These are phyloP conservation scores for Sugiyamaella pinicola DNA, from an alignment of 1,139 yeast species.

Conservation along the genomic window DNA sequence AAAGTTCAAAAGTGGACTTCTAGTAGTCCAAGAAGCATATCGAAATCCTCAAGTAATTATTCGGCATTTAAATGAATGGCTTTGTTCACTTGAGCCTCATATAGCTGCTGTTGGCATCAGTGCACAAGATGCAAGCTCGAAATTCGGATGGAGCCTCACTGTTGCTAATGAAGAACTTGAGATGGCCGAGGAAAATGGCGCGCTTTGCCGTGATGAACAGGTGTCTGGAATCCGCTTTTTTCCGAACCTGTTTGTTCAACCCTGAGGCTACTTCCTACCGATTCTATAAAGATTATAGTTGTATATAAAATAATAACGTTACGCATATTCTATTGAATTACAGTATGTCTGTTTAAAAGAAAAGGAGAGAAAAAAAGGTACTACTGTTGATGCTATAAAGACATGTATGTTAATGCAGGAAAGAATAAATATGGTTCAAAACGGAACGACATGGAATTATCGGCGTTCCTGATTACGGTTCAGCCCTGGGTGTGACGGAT, in stretches of 20 bases:
- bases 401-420: slow-evolving; percentile 5
- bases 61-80: slow-evolving; percentile 41
- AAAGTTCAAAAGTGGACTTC: slow-evolving; percentile 47
- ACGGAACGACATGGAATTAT: neutral
- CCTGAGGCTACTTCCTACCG: neutral
- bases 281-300: neutral
- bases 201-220: slow-evolving; percentile 66
- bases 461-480: slow-evolving; percentile 4
- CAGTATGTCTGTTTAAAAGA: neutral
- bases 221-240: slow-evolving; percentile 57
- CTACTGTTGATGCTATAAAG: slow-evolving; percentile 1
- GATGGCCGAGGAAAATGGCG: slow-evolving; percentile 58
- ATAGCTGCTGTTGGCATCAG: slow-evolving; percentile 45
- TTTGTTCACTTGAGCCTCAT: slow-evolving; percentile 35
- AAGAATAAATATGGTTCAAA: slow-evolving; percentile 7
- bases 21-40: slow-evolving; percentile 50
- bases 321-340: neutral
- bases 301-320: neutral
- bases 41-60: slow-evolving; percentile 42
- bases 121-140: slow-evolving; percentile 53
- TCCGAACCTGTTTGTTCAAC: slow-evolving; percentile 25
- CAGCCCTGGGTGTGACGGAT: neutral
- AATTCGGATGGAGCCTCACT: slow-evolving; percentile 67
- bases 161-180: slow-evolving; percentile 71
- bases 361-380: neutral